Evolutionary conservation across 495 filamentous ascomycete genomes (phyloP).

Genomic region (Schizothecium vesticola): DNA sequence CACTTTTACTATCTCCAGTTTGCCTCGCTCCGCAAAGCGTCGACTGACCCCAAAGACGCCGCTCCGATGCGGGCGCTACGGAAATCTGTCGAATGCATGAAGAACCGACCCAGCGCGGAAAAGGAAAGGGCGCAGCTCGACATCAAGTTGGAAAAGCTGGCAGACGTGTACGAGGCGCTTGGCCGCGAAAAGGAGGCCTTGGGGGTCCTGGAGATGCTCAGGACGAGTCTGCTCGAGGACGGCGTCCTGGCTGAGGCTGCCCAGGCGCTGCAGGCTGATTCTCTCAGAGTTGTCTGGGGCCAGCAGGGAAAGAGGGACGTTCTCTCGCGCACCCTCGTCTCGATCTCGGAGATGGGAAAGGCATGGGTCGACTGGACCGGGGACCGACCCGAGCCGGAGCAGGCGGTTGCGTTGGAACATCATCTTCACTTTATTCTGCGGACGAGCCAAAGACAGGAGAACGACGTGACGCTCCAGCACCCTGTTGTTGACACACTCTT

Average conservation of each 20-base stretch:
- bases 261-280: slow-evolving; percentile 26
- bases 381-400: slow-evolving; percentile 37
- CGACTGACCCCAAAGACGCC: slow-evolving; percentile 33
- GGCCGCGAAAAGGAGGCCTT: slow-evolving; percentile 41
- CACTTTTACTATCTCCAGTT: slow-evolving; percentile 71
- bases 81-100: slow-evolving; percentile 46
- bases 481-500: slow-evolving; percentile 36
- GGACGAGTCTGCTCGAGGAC: slow-evolving; percentile 41
- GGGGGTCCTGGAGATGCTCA: slow-evolving; percentile 36
- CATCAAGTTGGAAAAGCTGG: slow-evolving; percentile 47
- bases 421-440: slow-evolving; percentile 38
- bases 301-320: slow-evolving; percentile 33
- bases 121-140: slow-evolving; percentile 42
- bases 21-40: slow-evolving; percentile 32
- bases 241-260: slow-evolving; percentile 41
- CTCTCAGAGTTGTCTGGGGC: slow-evolving; percentile 34
- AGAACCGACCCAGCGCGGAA: slow-evolving; percentile 37
- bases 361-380: slow-evolving; percentile 42
- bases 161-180: slow-evolving; percentile 37
- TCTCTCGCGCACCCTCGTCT: slow-evolving; percentile 41
- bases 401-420: slow-evolving; percentile 46
- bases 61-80: slow-evolving; percentile 44
- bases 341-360: slow-evolving; percentile 43
- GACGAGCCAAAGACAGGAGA: slow-evolving; percentile 20
- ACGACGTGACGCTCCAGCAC: slow-evolving; percentile 30